phyloP scores from a whole-genome alignment of 768 basidiomycete genomes.

The Tricholoma bakamatsutake region DNA sequence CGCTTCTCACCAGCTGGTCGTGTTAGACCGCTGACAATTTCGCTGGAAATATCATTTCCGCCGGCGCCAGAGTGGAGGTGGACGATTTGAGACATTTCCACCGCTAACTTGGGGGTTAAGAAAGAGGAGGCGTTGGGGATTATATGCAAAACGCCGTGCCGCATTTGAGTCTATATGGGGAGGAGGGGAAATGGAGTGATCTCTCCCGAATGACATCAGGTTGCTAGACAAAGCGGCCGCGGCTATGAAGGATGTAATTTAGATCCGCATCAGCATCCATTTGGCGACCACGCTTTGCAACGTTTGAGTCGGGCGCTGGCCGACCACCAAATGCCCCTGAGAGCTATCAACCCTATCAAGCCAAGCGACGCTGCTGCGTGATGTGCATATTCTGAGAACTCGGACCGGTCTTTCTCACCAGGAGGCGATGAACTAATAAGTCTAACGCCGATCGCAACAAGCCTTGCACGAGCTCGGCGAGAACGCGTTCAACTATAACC shows the following conservation, averaged over 20 bases:
- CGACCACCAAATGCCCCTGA: no score
- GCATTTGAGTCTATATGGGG: not conserved
- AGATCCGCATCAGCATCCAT: not conserved
- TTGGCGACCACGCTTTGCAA: no score
- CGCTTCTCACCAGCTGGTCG: slow-evolving; percentile 50
- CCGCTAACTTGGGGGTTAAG: not conserved
- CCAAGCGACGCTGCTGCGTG: no score
- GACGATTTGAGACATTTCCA: slow-evolving; percentile 41
- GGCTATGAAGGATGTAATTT: not conserved
- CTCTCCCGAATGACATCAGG: slow-evolving; percentile 10
- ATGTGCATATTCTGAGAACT: no score
- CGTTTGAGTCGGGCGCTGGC: no score
- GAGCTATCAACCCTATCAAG: no score
- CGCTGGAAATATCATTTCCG: slow-evolving; percentile 30
- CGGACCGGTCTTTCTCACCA: no score
- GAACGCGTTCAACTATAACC: no score
- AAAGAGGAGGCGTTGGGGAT: not conserved
- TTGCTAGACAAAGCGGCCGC: not conserved
- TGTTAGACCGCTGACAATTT: slow-evolving; percentile 51
- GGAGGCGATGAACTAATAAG: no score
- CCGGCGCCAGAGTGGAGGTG: slow-evolving; percentile 38
- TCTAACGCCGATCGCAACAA: no score
- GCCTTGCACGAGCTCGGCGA: no score
- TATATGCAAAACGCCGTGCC: slow-evolving; percentile 6
- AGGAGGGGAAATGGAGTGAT: not conserved